Evolutionary conservation across 179 eudicot species (phyloP).

Genomic region (Heliamphora pulchella): DNA sequence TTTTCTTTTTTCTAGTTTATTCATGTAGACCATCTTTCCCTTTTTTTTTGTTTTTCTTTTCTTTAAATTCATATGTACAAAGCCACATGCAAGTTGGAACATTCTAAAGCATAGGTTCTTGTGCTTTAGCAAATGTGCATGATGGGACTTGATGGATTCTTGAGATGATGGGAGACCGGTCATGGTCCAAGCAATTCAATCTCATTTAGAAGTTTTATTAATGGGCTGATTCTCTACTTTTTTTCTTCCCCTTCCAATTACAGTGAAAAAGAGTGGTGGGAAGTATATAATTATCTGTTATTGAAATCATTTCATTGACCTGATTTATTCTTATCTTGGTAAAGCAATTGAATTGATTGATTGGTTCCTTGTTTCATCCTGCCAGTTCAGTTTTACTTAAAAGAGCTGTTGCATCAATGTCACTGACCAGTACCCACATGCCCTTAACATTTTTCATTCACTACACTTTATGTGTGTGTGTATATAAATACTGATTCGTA

Average conservation of each 20-base stretch:
- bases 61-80: conserved; percentile 14
- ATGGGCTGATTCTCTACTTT: conserved; percentile 35
- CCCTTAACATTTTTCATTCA: background rate
- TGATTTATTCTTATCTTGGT: background rate
- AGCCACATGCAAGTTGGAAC: conserved; percentile 50
- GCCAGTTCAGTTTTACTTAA: background rate
- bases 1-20: conserved; percentile 9
- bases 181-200: conserved; percentile 23
- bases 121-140: conserved; percentile 29
- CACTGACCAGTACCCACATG: background rate
- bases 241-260: conserved; percentile 27
- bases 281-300: too few species aligned
- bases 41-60: background rate
- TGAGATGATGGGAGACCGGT: conserved; percentile 24
- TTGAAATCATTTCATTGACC: background rate
- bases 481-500: background rate
- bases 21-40: conserved; percentile 25
- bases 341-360: background rate
- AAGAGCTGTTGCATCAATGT: background rate
- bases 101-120: conserved; percentile 44
- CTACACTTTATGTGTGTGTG: background rate
- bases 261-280: conserved; percentile 23
- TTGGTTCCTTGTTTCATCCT: background rate
- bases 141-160: conserved; percentile 30
- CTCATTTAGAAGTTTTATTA: conserved; percentile 29